Conservation (phyloP, 306 rosid species). For the Mucuna pruriens region DNA sequence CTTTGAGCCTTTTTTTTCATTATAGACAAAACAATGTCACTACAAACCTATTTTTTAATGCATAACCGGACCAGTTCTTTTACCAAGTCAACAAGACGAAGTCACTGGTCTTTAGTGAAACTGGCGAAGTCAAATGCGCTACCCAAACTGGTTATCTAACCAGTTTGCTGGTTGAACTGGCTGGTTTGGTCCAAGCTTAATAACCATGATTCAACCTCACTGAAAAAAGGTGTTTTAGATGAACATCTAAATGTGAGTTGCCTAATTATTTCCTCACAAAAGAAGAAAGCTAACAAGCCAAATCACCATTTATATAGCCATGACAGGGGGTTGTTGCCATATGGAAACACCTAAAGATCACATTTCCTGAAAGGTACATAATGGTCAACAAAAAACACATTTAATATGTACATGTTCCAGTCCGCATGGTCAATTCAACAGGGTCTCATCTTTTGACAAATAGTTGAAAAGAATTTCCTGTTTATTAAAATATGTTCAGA, state of each 20-base stretch:
- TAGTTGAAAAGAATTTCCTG: background rate
- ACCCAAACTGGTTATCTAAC: too few relatives aligned
- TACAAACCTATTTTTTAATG: background rate
- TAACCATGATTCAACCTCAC: background rate
- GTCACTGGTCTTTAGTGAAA: background rate
- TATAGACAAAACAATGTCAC: background rate
- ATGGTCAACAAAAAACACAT: background rate
- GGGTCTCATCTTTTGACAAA: background rate
- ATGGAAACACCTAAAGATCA: background rate
- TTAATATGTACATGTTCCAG: background rate
- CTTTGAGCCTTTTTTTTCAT: too few relatives aligned
- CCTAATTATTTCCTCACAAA: background rate
- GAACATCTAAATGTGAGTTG: background rate
- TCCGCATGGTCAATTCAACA: conserved; percentile 1
- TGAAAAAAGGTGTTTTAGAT: background rate
- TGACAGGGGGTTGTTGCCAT: background rate
- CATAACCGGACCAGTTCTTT: background rate
- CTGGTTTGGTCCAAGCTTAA: background rate
- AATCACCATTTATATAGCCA: background rate
- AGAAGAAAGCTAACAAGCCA: conserved; percentile 4
- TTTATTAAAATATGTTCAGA: background rate
- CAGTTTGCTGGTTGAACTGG: background rate
- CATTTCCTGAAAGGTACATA: background rate
- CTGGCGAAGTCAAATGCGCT: too few relatives aligned
- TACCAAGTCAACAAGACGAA: background rate